phyloP scores from a whole-genome alignment of 805 yeast species.

The Candida chauliodis region DNA sequence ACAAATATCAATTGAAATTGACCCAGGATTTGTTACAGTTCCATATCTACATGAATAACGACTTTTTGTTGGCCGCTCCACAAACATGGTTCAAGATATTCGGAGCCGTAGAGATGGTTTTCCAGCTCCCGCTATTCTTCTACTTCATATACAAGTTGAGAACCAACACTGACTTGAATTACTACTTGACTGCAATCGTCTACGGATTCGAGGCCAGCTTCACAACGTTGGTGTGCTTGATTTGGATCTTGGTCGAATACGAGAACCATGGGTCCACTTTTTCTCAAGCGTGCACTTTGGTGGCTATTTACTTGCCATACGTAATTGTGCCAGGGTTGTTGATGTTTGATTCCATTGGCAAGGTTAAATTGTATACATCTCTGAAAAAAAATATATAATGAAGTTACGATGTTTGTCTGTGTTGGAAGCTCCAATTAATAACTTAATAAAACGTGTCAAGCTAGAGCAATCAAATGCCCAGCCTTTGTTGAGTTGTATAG shows the following conservation, averaged over 20 bases:
- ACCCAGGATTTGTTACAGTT: slow-evolving; percentile 51
- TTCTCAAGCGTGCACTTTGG: slow-evolving; percentile 39
- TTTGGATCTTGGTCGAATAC: slow-evolving; percentile 39
- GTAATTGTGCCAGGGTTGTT: slow-evolving; percentile 60
- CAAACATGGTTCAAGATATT: slow-evolving; percentile 75
- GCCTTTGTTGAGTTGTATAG: slow-evolving; percentile 11
- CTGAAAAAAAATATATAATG: slow-evolving; percentile 5
- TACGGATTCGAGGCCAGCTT: slow-evolving; percentile 83
- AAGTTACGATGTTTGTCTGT: slow-evolving; percentile 4
- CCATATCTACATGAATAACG: slow-evolving; percentile 67
- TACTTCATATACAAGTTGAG: slow-evolving; percentile 32
- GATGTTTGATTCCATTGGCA: slow-evolving; percentile 41
- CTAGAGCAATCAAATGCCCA: slow-evolving; percentile 8
- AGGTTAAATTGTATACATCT: slow-evolving; percentile 11
- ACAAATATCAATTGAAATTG: slow-evolving; percentile 38
- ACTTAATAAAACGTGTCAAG: slow-evolving; percentile 3
- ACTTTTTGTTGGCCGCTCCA: slow-evolving; percentile 55
- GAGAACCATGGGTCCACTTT: slow-evolving; percentile 34
- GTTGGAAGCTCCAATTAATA: slow-evolving; percentile 1
- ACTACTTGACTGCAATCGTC: slow-evolving; percentile 40
- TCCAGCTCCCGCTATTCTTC: slow-evolving; percentile 79
- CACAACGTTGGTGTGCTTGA: slow-evolving; percentile 73
- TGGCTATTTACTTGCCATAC: slow-evolving; percentile 66
- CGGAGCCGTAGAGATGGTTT: slow-evolving; percentile 65
- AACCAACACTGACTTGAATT: slow-evolving; percentile 7